Evolutionary conservation across 371 early-diverging fungal species (phyloP).

Genomic region (Mucor irregularis): DNA sequence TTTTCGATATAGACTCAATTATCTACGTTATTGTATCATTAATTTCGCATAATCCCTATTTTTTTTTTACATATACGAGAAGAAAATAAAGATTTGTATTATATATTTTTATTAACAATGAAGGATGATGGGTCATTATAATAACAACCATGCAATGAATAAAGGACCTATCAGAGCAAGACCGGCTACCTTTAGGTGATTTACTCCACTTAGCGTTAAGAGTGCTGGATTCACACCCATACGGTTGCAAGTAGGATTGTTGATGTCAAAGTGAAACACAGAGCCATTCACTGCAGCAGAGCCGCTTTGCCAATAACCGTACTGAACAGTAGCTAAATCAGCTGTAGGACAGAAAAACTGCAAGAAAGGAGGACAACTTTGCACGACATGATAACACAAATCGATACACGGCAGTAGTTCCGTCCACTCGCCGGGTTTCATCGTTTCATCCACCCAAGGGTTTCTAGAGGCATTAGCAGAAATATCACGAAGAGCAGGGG

Average conservation of each 20-base stretch:
- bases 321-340: conserved; percentile 47
- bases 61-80: no score
- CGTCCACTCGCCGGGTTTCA: conserved; percentile 50
- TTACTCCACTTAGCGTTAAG: conserved; percentile 24
- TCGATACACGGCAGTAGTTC: conserved; percentile 67
- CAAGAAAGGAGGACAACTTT: conserved; percentile 66
- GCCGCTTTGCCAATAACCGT: conserved; percentile 48
- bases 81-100: no score
- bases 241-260: conserved; percentile 46
- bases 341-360: conserved; percentile 60
- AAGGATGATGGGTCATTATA: no score
- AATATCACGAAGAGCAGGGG: conserved; percentile 32
- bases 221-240: conserved; percentile 26
- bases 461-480: conserved; percentile 41
- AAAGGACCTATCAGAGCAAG: background rate
- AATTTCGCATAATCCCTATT: no score
- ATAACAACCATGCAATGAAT: background rate
- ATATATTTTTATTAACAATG: no score
- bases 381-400: conserved; percentile 65
- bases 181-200: background rate
- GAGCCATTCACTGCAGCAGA: conserved; percentile 19
- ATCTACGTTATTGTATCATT: no score
- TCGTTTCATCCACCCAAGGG: conserved; percentile 41
- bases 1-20: no score
- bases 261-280: conserved; percentile 22